Evolutionary conservation across 768 basidiomycete genomes (phyloP), one percentile per base, ranked within the genome.

Genomic region (Rhodotorula sphaerocarpa): DNA sequence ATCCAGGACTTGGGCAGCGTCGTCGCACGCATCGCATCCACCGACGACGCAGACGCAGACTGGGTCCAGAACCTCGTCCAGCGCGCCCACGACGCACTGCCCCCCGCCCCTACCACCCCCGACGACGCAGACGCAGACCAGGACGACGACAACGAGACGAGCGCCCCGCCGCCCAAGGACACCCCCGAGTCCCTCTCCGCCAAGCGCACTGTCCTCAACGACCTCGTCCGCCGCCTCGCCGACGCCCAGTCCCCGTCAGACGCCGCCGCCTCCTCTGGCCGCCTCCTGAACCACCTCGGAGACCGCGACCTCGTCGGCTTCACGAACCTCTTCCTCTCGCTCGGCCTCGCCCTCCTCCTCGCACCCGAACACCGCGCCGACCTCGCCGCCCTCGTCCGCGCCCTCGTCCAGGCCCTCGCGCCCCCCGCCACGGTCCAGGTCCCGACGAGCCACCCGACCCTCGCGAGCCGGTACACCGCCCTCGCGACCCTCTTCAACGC

Each of bases 401-500:
- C 48, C 30, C 57, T 67, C 48, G 44, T 44, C 34, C 43, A 51
- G 44, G 48, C 61, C 34, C 25, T 59, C 54, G 30, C 42, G 45
- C 43, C 43, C 20, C 25, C 43, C 27, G 33, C 44, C 42, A 39
- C 42, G 25, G 31, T 43, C 15, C 27, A 31, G 47, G 30, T 16
- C 47, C 30, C 12, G 42, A 9, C 28, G 16, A 44, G 50, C 27
- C 36, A 48, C 60, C 65, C 65, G 14, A 43, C 65, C n/a, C 51
- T 54, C 45, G 20, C 65, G 34, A 50, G 59, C 1, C 59, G 65
- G 9, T 66, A 66, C 59, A 27, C 63, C 9, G 42, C 63, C 30
- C 57, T 69, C 60, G 39, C 57, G 16, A 69, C 60, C 59, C 48
- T 69, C 50, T 65, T 69, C 67, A 69, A 69, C 67, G 46, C 67